Percentiles rank a stretch among this genome's conserved stretches.
Conservation (phyloP, 2,329 filamentous ascomycete genomes). For the Iodosphaeria phyllophila region DNA sequence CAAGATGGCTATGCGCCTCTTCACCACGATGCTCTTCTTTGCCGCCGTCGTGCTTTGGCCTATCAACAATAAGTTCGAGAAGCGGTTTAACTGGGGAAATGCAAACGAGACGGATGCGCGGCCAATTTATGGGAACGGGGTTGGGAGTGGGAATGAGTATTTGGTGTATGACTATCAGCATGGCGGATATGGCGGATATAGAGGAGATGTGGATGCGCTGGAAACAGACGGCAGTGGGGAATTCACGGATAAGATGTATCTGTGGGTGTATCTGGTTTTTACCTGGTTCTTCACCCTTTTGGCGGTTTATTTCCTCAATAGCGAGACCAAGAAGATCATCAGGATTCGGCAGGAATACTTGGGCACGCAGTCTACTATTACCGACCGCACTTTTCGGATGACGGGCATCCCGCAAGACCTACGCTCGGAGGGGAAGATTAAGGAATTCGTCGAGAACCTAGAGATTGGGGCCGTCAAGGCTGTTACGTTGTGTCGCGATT, state of each 20-base stretch:
- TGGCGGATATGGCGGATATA: too few species aligned
- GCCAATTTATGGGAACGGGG: neutral
- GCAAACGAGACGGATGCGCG: neutral
- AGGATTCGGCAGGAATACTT: constrained; percentile 76
- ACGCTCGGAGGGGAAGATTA: constrained; percentile 66
- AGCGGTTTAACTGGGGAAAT: too few species aligned
- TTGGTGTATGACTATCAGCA: too few species aligned
- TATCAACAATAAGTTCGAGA: constrained; percentile 57
- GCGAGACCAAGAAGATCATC: constrained; percentile 72
- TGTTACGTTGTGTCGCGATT: constrained; percentile 73
- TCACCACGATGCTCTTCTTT: constrained; percentile 64
- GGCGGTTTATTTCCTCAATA: constrained; percentile 65
- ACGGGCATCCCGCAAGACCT: constrained; percentile 72
- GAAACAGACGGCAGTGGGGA: constrained; percentile 4
- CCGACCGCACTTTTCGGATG: constrained; percentile 80
- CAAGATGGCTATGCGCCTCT: constrained; percentile 80
- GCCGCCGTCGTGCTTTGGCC: constrained; percentile 66
- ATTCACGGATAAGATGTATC: constrained; percentile 27
- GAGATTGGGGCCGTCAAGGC: constrained; percentile 80
- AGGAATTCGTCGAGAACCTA: constrained; percentile 69
- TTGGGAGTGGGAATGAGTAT: too few species aligned
- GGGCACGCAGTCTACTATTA: constrained; percentile 85
- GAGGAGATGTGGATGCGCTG: neutral
- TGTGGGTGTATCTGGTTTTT: constrained; percentile 92
- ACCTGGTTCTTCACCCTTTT: constrained; percentile 79